Conservation (phyloP, 2,329 filamentous ascomycete species). For the Claviceps cyperi region DNA sequence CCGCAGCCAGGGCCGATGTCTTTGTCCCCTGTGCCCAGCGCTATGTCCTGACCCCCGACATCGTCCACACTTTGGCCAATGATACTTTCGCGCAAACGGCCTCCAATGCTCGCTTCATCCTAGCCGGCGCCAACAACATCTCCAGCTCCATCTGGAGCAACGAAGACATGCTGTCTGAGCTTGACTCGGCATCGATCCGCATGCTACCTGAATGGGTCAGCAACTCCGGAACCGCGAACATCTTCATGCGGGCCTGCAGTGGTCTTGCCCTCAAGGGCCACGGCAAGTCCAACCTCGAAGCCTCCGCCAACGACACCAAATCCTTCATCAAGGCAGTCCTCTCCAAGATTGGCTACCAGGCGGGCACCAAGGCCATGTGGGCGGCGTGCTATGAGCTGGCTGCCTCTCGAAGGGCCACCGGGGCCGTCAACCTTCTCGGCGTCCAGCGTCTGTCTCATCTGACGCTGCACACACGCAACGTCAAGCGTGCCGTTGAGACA, state of each 20-base stretch:
- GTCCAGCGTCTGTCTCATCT: not conserved
- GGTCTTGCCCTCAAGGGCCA: not conserved
- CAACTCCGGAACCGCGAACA: not conserved
- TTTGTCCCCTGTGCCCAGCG: not conserved
- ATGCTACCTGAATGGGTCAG: slow-evolving; percentile 1
- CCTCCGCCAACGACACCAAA: not conserved
- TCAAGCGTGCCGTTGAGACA: not conserved
- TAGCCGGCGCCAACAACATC: not conserved
- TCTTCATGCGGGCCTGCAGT: slow-evolving; percentile 1
- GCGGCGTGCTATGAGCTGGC: not conserved
- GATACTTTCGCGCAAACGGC: not conserved
- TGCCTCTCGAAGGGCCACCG: not conserved
- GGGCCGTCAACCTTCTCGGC: not conserved
- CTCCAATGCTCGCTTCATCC: not conserved
- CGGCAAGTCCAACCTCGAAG: not conserved
- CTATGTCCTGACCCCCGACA: not conserved
- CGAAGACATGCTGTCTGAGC: not conserved
- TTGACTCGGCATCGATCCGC: not conserved
- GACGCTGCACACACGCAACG: not conserved
- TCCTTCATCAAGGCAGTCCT: not conserved
- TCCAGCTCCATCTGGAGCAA: not conserved
- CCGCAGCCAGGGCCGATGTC: not conserved
- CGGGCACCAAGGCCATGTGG: not conserved
- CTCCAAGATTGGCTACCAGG: not conserved
- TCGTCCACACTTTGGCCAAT: not conserved